A percentile compares a stretch with the other conserved stretches of the same genome.
phyloP scores from a whole-genome alignment of 2,329 filamentous ascomycete species.

The Colletotrichum theobromicola region DNA sequence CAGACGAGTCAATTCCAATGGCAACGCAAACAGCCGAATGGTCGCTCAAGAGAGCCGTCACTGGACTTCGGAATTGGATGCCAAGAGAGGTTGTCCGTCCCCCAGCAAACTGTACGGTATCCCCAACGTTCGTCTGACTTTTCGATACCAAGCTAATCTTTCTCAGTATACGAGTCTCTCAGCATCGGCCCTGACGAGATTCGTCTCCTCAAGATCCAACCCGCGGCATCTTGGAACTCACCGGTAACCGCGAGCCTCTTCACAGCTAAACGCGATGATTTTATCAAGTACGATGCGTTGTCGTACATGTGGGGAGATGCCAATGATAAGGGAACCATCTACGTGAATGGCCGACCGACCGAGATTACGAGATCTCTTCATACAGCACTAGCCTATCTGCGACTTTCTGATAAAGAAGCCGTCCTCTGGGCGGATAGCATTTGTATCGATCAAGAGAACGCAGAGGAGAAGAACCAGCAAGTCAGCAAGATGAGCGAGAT shows the following conservation, averaged over 20 bases:
- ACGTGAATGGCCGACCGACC: neutral
- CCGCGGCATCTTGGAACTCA: neutral
- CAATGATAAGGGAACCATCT: neutral
- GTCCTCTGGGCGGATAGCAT: neutral
- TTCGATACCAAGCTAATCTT: too few species aligned
- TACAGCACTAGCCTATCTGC: neutral
- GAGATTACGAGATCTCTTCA: neutral
- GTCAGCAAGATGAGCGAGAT: neutral
- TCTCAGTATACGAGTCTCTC: too few species aligned
- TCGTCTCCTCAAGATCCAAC: neutral
- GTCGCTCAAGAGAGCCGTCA: too few species aligned
- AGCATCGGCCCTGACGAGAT: too few species aligned
- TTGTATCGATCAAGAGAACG: neutral
- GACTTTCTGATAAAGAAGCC: neutral
- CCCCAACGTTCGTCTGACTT: too few species aligned
- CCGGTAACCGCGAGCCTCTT: neutral
- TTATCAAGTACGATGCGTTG: neutral
- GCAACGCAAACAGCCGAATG: too few species aligned
- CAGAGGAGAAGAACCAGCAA: neutral
- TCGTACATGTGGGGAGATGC: neutral
- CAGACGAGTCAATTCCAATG: too few species aligned
- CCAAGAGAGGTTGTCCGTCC: too few species aligned
- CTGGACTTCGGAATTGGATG: too few species aligned
- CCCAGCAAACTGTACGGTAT: too few species aligned
- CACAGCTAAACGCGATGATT: neutral